These are phyloP conservation scores for Takakia lepidozioides DNA, from an alignment of 225 moss, liverwort and hornwort species.

Conservation along the genomic window DNA sequence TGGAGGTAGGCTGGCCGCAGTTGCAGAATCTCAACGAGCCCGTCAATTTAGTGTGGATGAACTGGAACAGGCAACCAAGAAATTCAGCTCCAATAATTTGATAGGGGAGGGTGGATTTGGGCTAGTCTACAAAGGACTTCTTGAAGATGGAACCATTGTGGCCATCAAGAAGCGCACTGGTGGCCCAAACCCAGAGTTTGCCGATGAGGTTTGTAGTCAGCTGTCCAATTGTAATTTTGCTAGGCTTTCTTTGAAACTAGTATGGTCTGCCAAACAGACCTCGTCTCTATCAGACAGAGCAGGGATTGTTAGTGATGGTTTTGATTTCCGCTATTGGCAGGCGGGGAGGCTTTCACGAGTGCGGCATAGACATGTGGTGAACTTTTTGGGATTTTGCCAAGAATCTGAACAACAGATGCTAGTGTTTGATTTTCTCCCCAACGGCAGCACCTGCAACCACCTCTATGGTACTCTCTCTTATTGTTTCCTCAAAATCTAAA, in stretches of 20 bases:
- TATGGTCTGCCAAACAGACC: no score
- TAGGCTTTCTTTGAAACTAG: no score
- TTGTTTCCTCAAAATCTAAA: not conserved
- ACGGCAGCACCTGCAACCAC: conserved; percentile 32
- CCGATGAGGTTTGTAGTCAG: conserved; percentile 26
- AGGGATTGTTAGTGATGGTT: not conserved
- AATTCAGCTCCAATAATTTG: conserved; percentile 27
- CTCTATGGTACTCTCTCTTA: conserved; percentile 26
- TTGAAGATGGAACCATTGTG: conserved; percentile 55
- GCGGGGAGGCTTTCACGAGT: conserved; percentile 23
- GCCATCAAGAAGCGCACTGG: conserved; percentile 35
- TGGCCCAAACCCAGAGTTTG: conserved; percentile 18
- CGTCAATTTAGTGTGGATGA: conserved; percentile 37
- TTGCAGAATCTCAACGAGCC: conserved; percentile 19
- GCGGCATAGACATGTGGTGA: conserved; percentile 37
- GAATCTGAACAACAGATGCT: conserved; percentile 45
- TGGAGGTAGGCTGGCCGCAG: conserved; percentile 7
- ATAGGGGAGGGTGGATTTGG: conserved; percentile 51
- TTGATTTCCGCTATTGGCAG: conserved; percentile 9
- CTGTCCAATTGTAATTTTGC: no score
- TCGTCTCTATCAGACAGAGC: no score
- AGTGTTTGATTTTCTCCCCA: conserved; percentile 41
- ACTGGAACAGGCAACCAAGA: conserved; percentile 44
- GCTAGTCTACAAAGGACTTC: conserved; percentile 41
- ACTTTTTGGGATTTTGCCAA: conserved; percentile 40